A percentile compares a stretch with the other conserved stretches of the same genome.
phyloP scores from a whole-genome alignment of 352 stramenopile species.

The Phytophthora chlamydospora region DNA sequence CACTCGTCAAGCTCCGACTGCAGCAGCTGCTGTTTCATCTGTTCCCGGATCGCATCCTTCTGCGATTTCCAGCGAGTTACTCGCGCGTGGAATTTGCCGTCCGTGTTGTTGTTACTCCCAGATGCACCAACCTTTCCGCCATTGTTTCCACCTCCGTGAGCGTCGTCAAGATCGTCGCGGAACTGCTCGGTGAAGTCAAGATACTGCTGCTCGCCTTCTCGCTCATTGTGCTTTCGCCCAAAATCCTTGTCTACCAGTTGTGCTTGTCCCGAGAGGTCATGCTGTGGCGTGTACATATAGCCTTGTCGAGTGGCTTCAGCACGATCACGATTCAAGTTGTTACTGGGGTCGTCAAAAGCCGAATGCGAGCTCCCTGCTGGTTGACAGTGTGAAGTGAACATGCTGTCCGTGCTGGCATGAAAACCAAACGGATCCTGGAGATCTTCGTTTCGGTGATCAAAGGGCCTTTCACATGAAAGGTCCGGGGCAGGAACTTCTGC shows the following conservation, averaged over 20 bases:
- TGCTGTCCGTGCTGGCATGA: slow-evolving; percentile 5
- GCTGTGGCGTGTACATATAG: slow-evolving; percentile 41
- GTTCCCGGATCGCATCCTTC: slow-evolving; percentile 75
- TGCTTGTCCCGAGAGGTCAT: slow-evolving; percentile 10
- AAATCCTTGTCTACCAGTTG: slow-evolving; percentile 17
- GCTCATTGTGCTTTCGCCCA: slow-evolving; percentile 6
- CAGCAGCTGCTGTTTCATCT: slow-evolving; percentile 82
- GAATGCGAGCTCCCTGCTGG: neutral
- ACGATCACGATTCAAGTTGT: neutral
- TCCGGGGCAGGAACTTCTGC: slow-evolving; percentile 2
- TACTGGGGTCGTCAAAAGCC: neutral
- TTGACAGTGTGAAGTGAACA: neutral
- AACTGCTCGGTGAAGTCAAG: slow-evolving; percentile 63
- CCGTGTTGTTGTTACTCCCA: slow-evolving; percentile 35
- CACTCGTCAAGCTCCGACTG: slow-evolving; percentile 79
- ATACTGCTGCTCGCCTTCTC: slow-evolving; percentile 38
- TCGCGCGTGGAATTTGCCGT: slow-evolving; percentile 69
- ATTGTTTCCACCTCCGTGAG: slow-evolving; percentile 21
- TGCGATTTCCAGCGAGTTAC: slow-evolving; percentile 82
- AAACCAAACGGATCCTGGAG: slow-evolving; percentile 14
- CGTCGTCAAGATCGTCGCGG: slow-evolving; percentile 39
- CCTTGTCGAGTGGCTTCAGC: slow-evolving; percentile 9
- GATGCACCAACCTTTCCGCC: slow-evolving; percentile 22
- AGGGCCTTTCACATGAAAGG: slow-evolving; percentile 2
- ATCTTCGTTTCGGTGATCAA: slow-evolving; percentile 9